Base-by-base conservation (phyloP, 176 grass and related monocot genomes). In the Phoenix dactylifera region DNA sequence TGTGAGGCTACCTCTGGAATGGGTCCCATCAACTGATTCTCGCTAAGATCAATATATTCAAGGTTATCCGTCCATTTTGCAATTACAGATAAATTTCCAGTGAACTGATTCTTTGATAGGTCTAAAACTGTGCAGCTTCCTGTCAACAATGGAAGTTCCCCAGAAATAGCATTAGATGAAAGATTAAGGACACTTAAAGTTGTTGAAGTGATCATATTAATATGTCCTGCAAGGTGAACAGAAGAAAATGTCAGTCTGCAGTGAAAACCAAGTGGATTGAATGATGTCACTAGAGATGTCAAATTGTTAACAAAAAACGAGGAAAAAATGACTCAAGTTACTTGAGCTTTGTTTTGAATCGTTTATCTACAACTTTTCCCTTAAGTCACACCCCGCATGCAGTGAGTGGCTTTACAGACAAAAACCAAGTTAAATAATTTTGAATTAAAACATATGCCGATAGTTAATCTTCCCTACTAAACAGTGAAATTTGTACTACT, bases 151-250 rank as follows among this genome's bases (percentile, higher is more conserved):
- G 94, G 94, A 63, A 93, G 80, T 50, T 89, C 72, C 32, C 94
- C 94, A 70, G 86, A 92, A 69, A 93, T 71, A 73, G 79, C 79
- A 76, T 98, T 98, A 30, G 87, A 86, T 7, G 94, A 98, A 23
- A 98, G 71, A 80, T 98, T 98, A 58, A 98, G 82, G 25, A 88
- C 62, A 59, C 76, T 85, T 52, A 98, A 76, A 62, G 79, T 89
- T 18, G 94, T 82, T 35, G 94, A 98, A 55, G 88, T 98, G 70
- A 98, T 93, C 94, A 98, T 98, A 77, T 98, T 98, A 54, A 98
- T 98, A 78, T 93, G 88, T 5, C 94, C 94, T 98, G 82, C 59
- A 32, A 55, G 56, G 22, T 57, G 3, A 44, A 74, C 15, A 64
- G 54, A 76, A 57, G 72, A 69, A 59, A 44, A 59, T 59, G 18